Evolutionary conservation across 139 green algal genomes (phyloP).

Genomic region (Picochlorum sp.): DNA sequence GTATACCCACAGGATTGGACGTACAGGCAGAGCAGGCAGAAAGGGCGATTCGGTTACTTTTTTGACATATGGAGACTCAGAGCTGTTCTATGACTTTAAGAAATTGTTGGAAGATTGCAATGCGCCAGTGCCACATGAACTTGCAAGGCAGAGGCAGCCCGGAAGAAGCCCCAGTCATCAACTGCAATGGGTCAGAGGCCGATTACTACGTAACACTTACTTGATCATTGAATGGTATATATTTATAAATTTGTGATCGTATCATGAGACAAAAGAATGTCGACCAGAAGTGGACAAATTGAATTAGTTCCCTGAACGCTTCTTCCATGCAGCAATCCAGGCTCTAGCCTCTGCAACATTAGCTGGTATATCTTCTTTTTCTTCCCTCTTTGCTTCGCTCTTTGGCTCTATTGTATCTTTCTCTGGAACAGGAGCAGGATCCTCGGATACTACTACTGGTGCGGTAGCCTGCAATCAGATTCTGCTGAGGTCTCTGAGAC

Average conservation of each 20-base stretch:
- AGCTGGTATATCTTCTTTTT: constrained; percentile 12
- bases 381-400: constrained; percentile 1
- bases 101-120: constrained; percentile 66
- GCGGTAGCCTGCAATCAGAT: background rate
- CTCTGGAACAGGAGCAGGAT: background rate
- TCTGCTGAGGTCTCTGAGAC: background rate
- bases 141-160: constrained; percentile 72
- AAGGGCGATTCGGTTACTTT: constrained; percentile 88
- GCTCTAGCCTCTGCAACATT: constrained; percentile 37
- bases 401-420: constrained; percentile 23
- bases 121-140: constrained; percentile 45
- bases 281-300: background rate
- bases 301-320: background rate
- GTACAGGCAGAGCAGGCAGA: constrained; percentile 71
- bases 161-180: constrained; percentile 53
- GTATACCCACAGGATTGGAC: constrained; percentile 95
- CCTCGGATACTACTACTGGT: background rate
- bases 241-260: constrained; percentile 1
- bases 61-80: constrained; percentile 57
- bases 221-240: constrained; percentile 2
- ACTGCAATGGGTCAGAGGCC: background rate
- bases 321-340: constrained; percentile 36
- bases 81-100: constrained; percentile 95
- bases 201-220: background rate
- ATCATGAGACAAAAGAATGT: too few species aligned